phyloP scores from a whole-genome alignment of 2,329 filamentous ascomycete species.

The Talaromyces sp. region DNA sequence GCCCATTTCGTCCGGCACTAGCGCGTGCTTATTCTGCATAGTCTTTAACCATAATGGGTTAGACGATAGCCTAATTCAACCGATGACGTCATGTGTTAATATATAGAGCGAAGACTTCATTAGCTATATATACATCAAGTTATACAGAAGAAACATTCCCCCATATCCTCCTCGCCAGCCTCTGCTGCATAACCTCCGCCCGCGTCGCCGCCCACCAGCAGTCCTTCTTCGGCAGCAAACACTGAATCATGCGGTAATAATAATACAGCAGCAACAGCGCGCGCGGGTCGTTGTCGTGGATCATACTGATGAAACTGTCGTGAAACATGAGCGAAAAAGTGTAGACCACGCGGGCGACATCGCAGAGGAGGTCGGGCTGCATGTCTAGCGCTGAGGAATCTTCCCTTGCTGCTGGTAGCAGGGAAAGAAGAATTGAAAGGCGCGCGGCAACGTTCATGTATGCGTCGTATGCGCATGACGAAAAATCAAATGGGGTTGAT shows the following conservation, averaged over 20 bases:
- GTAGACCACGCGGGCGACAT: conserved; percentile 3
- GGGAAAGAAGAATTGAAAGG: conserved; percentile 7
- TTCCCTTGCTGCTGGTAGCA: conserved; percentile 1
- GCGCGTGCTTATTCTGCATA: background rate
- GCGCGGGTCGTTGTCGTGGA: conserved; percentile 2
- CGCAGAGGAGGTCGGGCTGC: background rate
- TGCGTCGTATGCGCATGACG: background rate
- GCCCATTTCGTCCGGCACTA: background rate
- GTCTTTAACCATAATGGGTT: too few relatives aligned
- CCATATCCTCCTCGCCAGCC: background rate
- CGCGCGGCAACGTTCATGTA: conserved; percentile 4
- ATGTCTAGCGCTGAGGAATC: background rate
- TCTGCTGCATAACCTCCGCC: background rate
- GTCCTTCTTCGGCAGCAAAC: conserved; percentile 1
- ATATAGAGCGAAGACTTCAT: background rate
- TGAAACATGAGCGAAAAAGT: conserved; percentile 6
- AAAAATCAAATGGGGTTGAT: background rate
- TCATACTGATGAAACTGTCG: background rate
- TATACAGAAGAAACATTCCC: background rate
- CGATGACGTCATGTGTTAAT: background rate
- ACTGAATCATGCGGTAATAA: conserved; percentile 4
- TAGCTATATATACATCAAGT: background rate
- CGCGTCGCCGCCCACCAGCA: conserved; percentile 8
- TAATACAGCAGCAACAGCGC: conserved; percentile 3
- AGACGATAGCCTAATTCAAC: too few relatives aligned